Percentiles rank a stretch among this genome's conserved stretches.
Evolutionary conservation across 2,329 filamentous ascomycete species (phyloP).

Genomic region (Lachnum nothofagi): DNA sequence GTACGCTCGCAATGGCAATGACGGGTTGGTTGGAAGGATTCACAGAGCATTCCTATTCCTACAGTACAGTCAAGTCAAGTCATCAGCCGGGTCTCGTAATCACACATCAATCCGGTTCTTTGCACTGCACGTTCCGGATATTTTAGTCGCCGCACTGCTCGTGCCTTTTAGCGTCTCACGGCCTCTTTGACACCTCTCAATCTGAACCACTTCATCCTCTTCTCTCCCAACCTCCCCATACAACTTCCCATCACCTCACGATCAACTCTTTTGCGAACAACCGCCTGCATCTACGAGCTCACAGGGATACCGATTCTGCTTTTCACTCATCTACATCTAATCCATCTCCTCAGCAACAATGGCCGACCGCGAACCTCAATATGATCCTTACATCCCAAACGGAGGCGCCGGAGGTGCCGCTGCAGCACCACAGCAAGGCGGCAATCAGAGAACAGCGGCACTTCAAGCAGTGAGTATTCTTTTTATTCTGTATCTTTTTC

Average conservation of each 20-base stretch:
- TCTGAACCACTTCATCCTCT: too few species aligned
- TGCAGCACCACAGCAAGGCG: slow-evolving; percentile 34
- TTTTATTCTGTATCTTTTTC: slow-evolving; percentile 20
- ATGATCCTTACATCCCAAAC: slow-evolving; percentile 33
- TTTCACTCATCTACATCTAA: neutral
- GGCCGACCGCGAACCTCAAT: slow-evolving; percentile 29
- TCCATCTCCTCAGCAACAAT: slow-evolving; percentile 22
- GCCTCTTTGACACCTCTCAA: neutral
- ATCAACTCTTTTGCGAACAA: neutral
- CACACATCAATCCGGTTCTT: too few species aligned
- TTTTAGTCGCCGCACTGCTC: too few species aligned
- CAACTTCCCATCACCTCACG: neutral
- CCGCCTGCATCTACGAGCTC: slow-evolving; percentile 2
- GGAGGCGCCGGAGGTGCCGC: slow-evolving; percentile 27
- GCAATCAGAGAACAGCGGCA: slow-evolving; percentile 62
- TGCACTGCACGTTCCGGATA: too few species aligned
- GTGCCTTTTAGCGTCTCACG: neutral
- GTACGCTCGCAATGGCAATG: too few species aligned
- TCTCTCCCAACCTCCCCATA: slow-evolving; percentile 3
- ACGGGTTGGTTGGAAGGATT: too few species aligned
- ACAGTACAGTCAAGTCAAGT: too few species aligned
- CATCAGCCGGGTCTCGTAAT: too few species aligned
- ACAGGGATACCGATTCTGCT: slow-evolving; percentile 9
- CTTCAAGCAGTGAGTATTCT: slow-evolving; percentile 74
- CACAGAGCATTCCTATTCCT: too few species aligned